Base-by-base conservation (phyloP, 345 rosid genomes). In the Rhodomyrtus tomentosa region DNA sequence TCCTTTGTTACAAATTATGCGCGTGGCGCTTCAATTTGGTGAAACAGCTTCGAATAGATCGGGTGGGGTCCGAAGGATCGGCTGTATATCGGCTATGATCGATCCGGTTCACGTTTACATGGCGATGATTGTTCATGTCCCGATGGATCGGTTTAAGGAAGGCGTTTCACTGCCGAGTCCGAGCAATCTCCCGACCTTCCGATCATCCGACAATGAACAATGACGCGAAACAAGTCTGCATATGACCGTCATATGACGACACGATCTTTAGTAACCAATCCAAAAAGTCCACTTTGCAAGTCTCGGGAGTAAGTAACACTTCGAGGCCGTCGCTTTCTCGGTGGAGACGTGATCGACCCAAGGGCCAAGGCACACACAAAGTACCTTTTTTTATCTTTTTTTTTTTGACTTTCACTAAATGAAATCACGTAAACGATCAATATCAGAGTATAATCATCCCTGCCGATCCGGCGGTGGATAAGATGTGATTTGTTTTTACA, bases 391-490 rank as follows among this genome's bases (percentile, higher is more conserved):
- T 42, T 42, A n/a, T n/a, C n/a, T 42, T 42, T 42, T 45, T 45
- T 48, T 10, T 9, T 32, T 68, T 8, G 20, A 8, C 45, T 6
- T 68, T 68, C 45, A 32, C 12, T 45, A 32, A 36, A 68, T 32
- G 76, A 68, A 68, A 36, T 45, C 24, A 51, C n/a, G 2, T 50
- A 12, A 50, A 50, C 14, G 36, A 36, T 68, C 76, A 68, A 68
- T 36, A 8, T 68, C 13, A 16, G 45, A 8, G 76, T 36, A 68
- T 9, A 32, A 68, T 68, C 45, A 68, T 68, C 76, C 91, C 93
- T 72, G 9, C 20, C 74, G 87, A 85, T 88, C 91, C 92, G 88
- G 90, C 89, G 93, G 76, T 80, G 74, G 90, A 87, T 91, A 85
- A 50, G 90, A 85, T 83, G 87, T 73, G 86, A 8, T 32, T 18